A percentile compares a stretch with the other conserved stretches of the same genome.
phyloP scores from a whole-genome alignment of 2,329 filamentous ascomycete genomes.

The Aspergillus vadensis region DNA sequence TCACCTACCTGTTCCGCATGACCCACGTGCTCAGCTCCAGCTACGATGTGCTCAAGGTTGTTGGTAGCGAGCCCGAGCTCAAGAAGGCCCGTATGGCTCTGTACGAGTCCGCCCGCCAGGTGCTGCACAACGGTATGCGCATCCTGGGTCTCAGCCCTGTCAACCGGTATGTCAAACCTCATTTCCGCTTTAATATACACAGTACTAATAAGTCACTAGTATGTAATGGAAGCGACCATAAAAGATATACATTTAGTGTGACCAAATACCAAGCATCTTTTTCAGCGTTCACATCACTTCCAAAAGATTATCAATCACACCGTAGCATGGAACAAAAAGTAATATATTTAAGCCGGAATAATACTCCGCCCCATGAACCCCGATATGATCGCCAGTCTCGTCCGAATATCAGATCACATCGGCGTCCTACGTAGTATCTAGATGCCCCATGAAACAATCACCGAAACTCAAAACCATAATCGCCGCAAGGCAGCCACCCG shows the following conservation, averaged over 20 bases:
- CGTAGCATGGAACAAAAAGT: background rate
- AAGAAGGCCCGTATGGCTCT: slow-evolving; percentile 63
- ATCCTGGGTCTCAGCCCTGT: slow-evolving; percentile 67
- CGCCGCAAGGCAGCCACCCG: no score
- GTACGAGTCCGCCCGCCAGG: slow-evolving; percentile 64
- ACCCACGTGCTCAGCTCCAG: slow-evolving; percentile 62
- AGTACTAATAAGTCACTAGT: slow-evolving; percentile 10
- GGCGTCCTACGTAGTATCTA: no score
- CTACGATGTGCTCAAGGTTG: slow-evolving; percentile 64
- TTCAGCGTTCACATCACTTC: background rate
- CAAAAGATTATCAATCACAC: no score
- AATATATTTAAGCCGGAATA: no score
- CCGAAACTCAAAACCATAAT: no score
- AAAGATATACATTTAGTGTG: slow-evolving; percentile 10
- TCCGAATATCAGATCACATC: no score
- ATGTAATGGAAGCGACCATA: slow-evolving; percentile 28
- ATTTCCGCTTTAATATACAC: background rate
- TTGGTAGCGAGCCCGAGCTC: slow-evolving; percentile 60
- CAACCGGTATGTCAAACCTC: slow-evolving; percentile 47
- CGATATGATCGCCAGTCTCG: no score
- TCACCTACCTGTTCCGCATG: slow-evolving; percentile 69
- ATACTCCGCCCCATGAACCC: no score
- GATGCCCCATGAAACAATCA: no score
- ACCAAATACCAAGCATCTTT: slow-evolving; percentile 13
- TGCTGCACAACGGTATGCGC: slow-evolving; percentile 67